Evolutionary conservation across 202 grass and related monocot genomes (phyloP), one percentile per base, ranked within the genome.

Genomic region (Saccharum hybrid): DNA sequence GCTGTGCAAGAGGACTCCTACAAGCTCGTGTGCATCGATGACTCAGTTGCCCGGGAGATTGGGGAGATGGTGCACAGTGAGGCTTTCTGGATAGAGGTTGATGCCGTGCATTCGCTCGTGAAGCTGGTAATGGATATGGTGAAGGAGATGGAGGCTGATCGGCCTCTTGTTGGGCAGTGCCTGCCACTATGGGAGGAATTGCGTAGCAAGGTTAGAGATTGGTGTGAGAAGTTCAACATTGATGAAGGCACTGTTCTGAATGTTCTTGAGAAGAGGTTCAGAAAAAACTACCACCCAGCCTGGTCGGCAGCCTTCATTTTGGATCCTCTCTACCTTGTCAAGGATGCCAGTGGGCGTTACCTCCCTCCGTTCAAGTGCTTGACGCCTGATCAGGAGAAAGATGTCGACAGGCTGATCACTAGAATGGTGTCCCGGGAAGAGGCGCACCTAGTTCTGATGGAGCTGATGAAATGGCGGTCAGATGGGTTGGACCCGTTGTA

Each of bases 391-490:
- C 94, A 97, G 71, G 91, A 97, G 85, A 97, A 92, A 86, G 94
- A 97, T 49, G 94, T 93, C 2, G 91, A 92, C 79, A 74, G 71
- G 83, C 81, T 97, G 23, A 94, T 97, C 68, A 94, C 91, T 7
- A 59, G 91, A 4, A 88, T 97, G 94, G 94, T 92, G 9, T 89
- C 90, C 28, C 78, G 63, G 33, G 91, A 97, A 34, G 94, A 97
- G 76, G 94, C 94, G 3, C 91, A 94, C 73, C 81, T 97, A 80
- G 91, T 83, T 3, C 63, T 97, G 40, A 97, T 97, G 94, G 94
- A 97, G 85, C 87, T 97, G 34, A 97, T 97, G 94, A 97, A 97
- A 84, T 97, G 94, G 94, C 76, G 94, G 46, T 70, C 94, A 0
- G 89, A 94, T 18, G 91, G 94, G 4, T 52, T 97, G 51, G 91